Evolutionary conservation across 495 filamentous ascomycete species (phyloP), one percentile per base, ranked within the genome.

Genomic region (Xylaria sp.): DNA sequence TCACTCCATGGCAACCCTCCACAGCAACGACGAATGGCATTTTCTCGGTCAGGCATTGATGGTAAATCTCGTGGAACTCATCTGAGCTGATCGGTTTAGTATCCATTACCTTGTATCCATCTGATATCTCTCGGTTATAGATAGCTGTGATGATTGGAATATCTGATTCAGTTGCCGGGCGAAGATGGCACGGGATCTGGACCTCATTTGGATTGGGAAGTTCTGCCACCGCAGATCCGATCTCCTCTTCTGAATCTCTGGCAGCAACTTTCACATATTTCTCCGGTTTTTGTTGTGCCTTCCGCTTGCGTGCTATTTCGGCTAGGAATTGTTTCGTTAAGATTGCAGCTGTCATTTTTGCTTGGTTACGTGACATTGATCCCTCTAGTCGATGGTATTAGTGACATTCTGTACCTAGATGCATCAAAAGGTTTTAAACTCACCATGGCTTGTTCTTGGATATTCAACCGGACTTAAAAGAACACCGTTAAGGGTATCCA

Each of bases 11-110:
- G 29, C 65, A 74, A 2, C 80, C 80, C 9, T 71, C 65, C 2
- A 81, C 74, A 26, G 82, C 83, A 5, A 83, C 82, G 5, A 85
- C 46, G 57, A 85, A 85, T 0, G 83, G 83, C 70, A 82, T 73
- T 21, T 73, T 63, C 14, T 79, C 67, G 6, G 55, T 17, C 21
- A 61, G 33, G 24, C 75, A 61, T 11, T 55, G 70, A 1, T 41
- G 21, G 24, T 81, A 71, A 44, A 85, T 76, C 0, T 43, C n/a
- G 14, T 65, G 57, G 37, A 82, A 78, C 1, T 75, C 71, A 0
- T 65, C 53, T 0, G 63, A 14, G 0, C 24, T 24, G 11, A 82
- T 61, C 3, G 75, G 78, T 19, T 70, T 15, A 3, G 76, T 77
- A 72, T 85, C 81, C 59, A 70, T 64, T 2, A 57, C 62, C 61